These are phyloP conservation scores for Carex pumila DNA, from an alignment of 176 grass and related monocot genomes.

Conservation along the genomic window DNA sequence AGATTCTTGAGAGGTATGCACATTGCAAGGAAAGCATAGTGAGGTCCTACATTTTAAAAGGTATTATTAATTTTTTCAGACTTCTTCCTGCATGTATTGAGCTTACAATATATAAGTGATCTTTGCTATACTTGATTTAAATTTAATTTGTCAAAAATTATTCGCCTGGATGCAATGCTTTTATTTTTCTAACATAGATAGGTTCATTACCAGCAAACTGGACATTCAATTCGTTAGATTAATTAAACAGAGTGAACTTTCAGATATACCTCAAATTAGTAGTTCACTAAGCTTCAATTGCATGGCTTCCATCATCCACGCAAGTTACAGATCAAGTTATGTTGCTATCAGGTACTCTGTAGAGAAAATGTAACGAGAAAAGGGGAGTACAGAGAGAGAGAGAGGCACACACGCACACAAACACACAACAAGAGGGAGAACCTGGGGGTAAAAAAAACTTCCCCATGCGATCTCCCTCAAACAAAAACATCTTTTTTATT, in stretches of 20 bases:
- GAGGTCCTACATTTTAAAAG: background rate
- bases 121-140: background rate
- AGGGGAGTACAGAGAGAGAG: background rate
- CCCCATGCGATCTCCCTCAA: constrained; percentile 26
- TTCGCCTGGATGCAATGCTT: no score
- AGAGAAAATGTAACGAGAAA: background rate
- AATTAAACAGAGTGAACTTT: background rate
- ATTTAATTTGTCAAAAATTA: background rate
- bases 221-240: background rate
- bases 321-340: background rate
- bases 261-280: background rate
- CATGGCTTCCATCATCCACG: background rate
- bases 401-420: background rate
- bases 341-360: background rate
- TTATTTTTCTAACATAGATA: no score
- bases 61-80: background rate
- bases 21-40: no score
- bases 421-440: constrained; percentile 10
- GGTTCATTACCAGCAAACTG: no score
- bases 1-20: no score
- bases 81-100: background rate
- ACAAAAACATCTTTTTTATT: constrained; percentile 13
- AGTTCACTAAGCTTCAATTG: background rate
- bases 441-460: constrained; percentile 4
- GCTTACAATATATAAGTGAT: background rate